These are phyloP conservation scores for Calocybe indica DNA, from an alignment of 768 basidiomycete genomes.

Conservation along the genomic window DNA sequence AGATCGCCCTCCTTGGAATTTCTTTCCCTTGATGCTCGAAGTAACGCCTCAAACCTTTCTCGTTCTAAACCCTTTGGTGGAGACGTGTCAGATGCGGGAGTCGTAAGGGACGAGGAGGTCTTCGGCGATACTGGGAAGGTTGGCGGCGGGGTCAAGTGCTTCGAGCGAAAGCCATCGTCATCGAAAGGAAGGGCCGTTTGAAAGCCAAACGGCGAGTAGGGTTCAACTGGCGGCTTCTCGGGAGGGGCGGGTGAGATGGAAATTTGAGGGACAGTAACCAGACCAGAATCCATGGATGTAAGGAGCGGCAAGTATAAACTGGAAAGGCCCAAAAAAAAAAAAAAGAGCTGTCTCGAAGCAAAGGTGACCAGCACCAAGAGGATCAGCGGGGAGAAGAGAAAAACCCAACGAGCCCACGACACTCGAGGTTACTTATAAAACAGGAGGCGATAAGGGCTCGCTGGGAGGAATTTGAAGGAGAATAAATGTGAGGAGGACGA, in stretches of 20 bases:
- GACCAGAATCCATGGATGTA: constrained; percentile 33
- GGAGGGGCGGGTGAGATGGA: constrained; percentile 64
- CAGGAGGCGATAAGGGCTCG: not conserved
- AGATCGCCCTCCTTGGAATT: constrained; percentile 48
- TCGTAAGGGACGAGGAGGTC: constrained; percentile 47
- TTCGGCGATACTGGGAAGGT: constrained; percentile 34
- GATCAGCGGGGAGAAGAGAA: constrained; percentile 1
- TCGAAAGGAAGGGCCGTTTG: constrained; percentile 23
- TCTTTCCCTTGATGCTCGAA: constrained; percentile 56
- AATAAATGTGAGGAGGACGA: too few relatives aligned
- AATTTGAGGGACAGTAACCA: constrained; percentile 56
- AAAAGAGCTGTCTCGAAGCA: constrained; percentile 18
- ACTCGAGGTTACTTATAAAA: constrained; percentile 2
- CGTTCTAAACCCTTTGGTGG: constrained; percentile 51
- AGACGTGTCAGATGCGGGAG: constrained; percentile 22
- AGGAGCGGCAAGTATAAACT: constrained; percentile 9
- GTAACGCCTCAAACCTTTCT: constrained; percentile 57
- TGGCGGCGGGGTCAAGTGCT: constrained; percentile 53
- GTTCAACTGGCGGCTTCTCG: constrained; percentile 43
- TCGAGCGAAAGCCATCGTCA: constrained; percentile 51
- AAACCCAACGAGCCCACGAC: constrained; percentile 7
- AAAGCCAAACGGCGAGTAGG: constrained; percentile 51
- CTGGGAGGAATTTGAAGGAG: not conserved
- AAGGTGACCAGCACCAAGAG: constrained; percentile 50
- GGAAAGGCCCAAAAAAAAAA: constrained; percentile 9